phyloP scores from a whole-genome alignment of 768 basidiomycete genomes.

The Termitomyces titanicus region DNA sequence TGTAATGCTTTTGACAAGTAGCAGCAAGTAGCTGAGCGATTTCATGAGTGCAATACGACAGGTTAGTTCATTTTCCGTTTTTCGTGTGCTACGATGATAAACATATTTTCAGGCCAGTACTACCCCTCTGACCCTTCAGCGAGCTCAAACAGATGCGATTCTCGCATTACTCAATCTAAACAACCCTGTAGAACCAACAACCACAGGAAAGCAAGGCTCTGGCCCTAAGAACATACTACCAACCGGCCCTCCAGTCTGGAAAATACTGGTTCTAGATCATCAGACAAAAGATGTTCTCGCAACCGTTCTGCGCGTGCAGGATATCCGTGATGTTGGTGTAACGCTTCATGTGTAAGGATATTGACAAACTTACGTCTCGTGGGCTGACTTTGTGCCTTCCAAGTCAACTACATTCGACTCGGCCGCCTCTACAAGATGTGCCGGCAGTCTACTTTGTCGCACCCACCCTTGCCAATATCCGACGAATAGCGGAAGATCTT shows the following conservation, averaged over 20 bases:
- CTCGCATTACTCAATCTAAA: slow-evolving; percentile 87
- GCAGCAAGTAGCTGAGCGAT: no score
- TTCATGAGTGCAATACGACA: slow-evolving; percentile 35
- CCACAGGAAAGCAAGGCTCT: slow-evolving; percentile 34
- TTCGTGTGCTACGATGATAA: slow-evolving; percentile 9
- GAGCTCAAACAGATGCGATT: slow-evolving; percentile 83
- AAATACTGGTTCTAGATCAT: slow-evolving; percentile 92
- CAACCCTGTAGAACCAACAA: slow-evolving; percentile 43
- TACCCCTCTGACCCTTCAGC: slow-evolving; percentile 67
- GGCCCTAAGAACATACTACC: slow-evolving; percentile 48
- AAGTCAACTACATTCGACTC: slow-evolving; percentile 88
- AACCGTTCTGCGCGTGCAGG: slow-evolving; percentile 92
- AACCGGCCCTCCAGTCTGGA: slow-evolving; percentile 86
- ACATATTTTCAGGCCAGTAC: slow-evolving; percentile 19
- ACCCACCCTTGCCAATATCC: slow-evolving; percentile 82
- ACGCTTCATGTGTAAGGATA: slow-evolving; percentile 90
- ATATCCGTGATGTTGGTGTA: slow-evolving; percentile 93
- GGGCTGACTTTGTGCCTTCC: slow-evolving; percentile 3
- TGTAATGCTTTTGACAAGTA: not conserved
- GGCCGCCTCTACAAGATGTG: slow-evolving; percentile 91
- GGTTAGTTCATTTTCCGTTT: slow-evolving; percentile 19
- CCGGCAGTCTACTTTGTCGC: slow-evolving; percentile 97
- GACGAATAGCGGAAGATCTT: slow-evolving; percentile 91
- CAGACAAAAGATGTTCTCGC: slow-evolving; percentile 95
- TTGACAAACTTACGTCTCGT: slow-evolving; percentile 2